These are phyloP conservation scores for Talaromyces sp. DNA, from an alignment of 2,329 filamentous ascomycete genomes.

Conservation along the genomic window DNA sequence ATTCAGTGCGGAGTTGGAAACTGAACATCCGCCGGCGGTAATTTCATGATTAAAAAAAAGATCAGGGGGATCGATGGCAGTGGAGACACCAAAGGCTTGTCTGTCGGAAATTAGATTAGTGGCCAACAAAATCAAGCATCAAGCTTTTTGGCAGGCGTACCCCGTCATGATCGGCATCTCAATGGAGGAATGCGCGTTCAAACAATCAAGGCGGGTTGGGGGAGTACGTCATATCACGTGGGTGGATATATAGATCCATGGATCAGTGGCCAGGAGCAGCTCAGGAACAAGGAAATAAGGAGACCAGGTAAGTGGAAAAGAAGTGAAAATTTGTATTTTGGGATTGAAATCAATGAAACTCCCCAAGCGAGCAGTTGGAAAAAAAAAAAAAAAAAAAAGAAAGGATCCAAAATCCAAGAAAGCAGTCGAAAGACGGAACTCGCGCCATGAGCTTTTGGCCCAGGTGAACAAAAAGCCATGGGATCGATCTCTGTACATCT, in stretches of 20 bases:
- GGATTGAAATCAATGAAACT: background rate
- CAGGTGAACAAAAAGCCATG: background rate
- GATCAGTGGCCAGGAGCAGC: background rate
- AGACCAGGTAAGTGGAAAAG: background rate
- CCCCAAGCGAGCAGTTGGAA: no score
- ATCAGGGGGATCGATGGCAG: background rate
- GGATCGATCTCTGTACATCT: conserved; percentile 20
- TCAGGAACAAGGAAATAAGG: background rate
- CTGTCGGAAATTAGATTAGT: conserved; percentile 2
- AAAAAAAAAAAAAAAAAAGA: background rate
- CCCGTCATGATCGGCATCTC: conserved; percentile 19
- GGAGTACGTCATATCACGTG: conserved; percentile 25
- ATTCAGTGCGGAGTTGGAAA: background rate
- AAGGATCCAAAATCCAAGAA: background rate
- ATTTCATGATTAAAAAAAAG: conserved; percentile 4
- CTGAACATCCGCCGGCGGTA: background rate
- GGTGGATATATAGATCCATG: conserved; percentile 3
- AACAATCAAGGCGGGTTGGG: background rate
- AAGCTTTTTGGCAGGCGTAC: conserved; percentile 17
- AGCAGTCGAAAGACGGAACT: background rate
- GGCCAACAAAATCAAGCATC: conserved; percentile 10
- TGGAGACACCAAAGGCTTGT: conserved; percentile 1
- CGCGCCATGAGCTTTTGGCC: conserved; percentile 13
- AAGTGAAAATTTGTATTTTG: background rate
- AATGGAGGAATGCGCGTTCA: background rate